Base-by-base conservation (phyloP, 176 grass and related monocot genomes). In the Cenchrus purpureus region DNA sequence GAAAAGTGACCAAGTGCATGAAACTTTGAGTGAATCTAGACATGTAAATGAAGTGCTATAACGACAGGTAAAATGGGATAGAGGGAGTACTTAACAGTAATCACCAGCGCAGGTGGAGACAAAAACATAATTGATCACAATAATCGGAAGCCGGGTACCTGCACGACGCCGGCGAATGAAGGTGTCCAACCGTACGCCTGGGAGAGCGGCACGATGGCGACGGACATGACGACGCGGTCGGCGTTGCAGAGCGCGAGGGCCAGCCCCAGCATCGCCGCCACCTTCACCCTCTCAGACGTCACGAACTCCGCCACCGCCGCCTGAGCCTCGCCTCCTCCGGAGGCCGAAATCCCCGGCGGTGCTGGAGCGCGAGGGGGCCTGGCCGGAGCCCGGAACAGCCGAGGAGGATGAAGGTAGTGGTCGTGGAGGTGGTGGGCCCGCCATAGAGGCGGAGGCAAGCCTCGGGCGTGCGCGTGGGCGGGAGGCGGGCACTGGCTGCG, bases 141-240 rank as follows among this genome's bases (percentile, higher is more conserved):
- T n/a, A 70, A 61, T 19, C 8, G 17, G 71, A 57, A 83, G 76
- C 7, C 52, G 52, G 29, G 34, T 63, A 98, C 96, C 93, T 98
- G 96, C 77, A 98, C 96, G 48, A 98, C 82, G 40, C 96, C 96
- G 17, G 91, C 66, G 42, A 98, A 91, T 8, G 96, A 90, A 37
- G 89, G 87, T 51, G 85, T 94, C 96, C 96, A 98, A 2, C 91
- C 93, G 55, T 92, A 90, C 3, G 93, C 86, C 65, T 88, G 85
- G 32, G 96, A 95, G 77, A 98, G 93, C 32, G 96, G 96, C 20
- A 98, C 93, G 69, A 98, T 95, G 73, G 91, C 93, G 5, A 98
- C 93, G 29, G 96, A 98, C 96, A 98, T 98, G 65, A 98, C 96
- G 25, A 95, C 96, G 60, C 96, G 87, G 74, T 95, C 96, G 49